These are phyloP conservation scores for Fusarium protoensiforme DNA, from an alignment of 2,329 filamentous ascomycete species.

Conservation along the genomic window DNA sequence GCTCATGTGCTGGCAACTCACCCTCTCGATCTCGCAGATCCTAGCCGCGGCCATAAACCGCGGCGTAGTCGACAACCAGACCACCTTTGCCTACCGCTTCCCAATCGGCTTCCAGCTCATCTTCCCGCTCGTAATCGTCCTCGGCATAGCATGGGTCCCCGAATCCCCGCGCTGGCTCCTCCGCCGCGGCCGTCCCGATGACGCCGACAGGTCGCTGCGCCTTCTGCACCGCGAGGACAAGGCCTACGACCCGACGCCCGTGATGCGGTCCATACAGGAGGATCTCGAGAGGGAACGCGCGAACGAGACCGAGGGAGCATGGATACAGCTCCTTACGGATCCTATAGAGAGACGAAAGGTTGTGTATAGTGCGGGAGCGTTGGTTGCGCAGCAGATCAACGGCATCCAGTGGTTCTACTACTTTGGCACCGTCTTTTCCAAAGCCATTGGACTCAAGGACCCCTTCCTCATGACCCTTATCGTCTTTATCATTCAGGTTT, in stretches of 20 bases:
- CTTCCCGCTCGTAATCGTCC: slow-evolving; percentile 37
- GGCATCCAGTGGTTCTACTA: slow-evolving; percentile 60
- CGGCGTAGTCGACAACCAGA: slow-evolving; percentile 42
- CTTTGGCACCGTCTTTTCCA: slow-evolving; percentile 55
- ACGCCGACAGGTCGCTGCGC: slow-evolving; percentile 52
- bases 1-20: slow-evolving; percentile 54
- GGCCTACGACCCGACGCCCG: slow-evolving; percentile 50
- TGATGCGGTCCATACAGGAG: slow-evolving; percentile 55
- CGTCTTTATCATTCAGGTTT: slow-evolving; percentile 55
- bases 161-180: slow-evolving; percentile 48
- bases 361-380: slow-evolving; percentile 55
- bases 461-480: slow-evolving; percentile 56
- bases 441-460: slow-evolving; percentile 54
- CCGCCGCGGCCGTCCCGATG: slow-evolving; percentile 52
- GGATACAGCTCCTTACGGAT: slow-evolving; percentile 54
- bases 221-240: slow-evolving; percentile 54
- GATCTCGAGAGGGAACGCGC: slow-evolving; percentile 52
- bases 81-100: slow-evolving; percentile 46
- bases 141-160: slow-evolving; percentile 38
- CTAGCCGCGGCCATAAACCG: slow-evolving; percentile 49
- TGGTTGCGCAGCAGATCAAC: slow-evolving; percentile 61
- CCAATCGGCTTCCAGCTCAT: slow-evolving; percentile 48
- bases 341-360: slow-evolving; percentile 59
- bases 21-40: slow-evolving; percentile 51
- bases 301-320: slow-evolving; percentile 47